Base-by-base conservation (phyloP, 345 rosid species). In the Cardamine chenopodiifolia region DNA sequence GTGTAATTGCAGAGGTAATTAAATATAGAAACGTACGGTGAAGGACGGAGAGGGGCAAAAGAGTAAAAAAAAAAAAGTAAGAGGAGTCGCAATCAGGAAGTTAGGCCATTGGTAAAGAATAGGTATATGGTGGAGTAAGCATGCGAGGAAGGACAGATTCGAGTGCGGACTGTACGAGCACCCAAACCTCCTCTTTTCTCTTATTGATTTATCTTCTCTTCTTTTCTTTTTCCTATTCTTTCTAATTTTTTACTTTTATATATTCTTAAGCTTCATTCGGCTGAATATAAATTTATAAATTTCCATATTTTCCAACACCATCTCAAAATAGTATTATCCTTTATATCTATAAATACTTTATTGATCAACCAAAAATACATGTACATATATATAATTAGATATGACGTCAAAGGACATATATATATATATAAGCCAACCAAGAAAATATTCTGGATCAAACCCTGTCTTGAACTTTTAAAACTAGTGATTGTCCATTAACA, bases 71-170 rank as follows among this genome's bases (percentile, higher is more conserved):
- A n/a, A n/a, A n/a, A n/a, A 0, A 29, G 11, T 6, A 1, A 11
- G 71, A 62, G 53, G 64, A 28, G 80, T 77, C 76, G 37, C 71
- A 63, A 58, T 77, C 76, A 14, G 25, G 0, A 56, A 77, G 68
- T 76, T 76, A 76, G 80, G 80, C 48, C 80, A 70, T 42, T 59
- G 62, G 62, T 18, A 9, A 3, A 2, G 1, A 15, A 40, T 2
- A 6, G n/a, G n/a, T 39, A 54, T 76, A 37, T 71, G 80, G 76
- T 77, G 80, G 76, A 77, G 80, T 71, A 9, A 56, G 76, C 72
- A 77, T 77, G 76, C 76, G 80, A 77, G 80, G 80, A 77, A 77
- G 80, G 76, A 77, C 80, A 55, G 75, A 76, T 69, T 62, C 75
- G 56, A 70, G 70, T 76, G 70, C 70, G 80, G 74, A 60, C 68